Conservation (phyloP, 805 yeast species). For the Myxozyma mucilagina region DNA sequence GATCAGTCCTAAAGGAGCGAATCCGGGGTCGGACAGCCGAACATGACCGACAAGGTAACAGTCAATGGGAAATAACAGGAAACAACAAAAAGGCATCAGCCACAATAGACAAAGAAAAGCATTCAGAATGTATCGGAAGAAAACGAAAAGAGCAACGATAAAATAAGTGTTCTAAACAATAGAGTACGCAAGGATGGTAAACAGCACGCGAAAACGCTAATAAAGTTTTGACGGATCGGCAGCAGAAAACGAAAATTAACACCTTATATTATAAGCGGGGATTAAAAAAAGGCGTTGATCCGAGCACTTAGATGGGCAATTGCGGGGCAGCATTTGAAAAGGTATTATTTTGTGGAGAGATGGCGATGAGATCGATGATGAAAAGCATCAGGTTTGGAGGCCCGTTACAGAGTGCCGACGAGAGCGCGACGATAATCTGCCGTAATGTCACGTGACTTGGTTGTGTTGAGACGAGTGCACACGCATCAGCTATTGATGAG, state of each 20-base stretch:
- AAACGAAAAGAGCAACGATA: background rate
- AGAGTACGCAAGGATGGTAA: background rate
- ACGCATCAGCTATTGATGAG: too few species aligned
- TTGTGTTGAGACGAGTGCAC: too few species aligned
- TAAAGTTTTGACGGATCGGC: background rate
- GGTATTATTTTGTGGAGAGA: background rate
- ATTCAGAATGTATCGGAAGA: background rate
- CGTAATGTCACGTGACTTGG: too few species aligned
- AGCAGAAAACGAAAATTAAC: background rate
- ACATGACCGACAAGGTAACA: background rate
- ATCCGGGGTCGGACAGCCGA: background rate
- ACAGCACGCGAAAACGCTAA: too few species aligned
- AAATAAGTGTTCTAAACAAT: background rate
- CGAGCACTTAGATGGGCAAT: background rate
- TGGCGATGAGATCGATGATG: background rate
- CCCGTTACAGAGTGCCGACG: slow-evolving; percentile 5
- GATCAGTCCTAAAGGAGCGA: background rate
- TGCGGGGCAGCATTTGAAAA: background rate
- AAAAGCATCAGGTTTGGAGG: background rate
- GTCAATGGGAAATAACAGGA: background rate
- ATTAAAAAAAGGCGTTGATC: background rate
- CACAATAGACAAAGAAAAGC: background rate
- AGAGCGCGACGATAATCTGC: background rate
- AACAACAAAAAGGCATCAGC: background rate
- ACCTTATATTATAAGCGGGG: background rate